Evolutionary conservation across 768 basidiomycete species (phyloP), one percentile per base, ranked within the genome.

Genomic region (Phlebiopsis flavidoalba): DNA sequence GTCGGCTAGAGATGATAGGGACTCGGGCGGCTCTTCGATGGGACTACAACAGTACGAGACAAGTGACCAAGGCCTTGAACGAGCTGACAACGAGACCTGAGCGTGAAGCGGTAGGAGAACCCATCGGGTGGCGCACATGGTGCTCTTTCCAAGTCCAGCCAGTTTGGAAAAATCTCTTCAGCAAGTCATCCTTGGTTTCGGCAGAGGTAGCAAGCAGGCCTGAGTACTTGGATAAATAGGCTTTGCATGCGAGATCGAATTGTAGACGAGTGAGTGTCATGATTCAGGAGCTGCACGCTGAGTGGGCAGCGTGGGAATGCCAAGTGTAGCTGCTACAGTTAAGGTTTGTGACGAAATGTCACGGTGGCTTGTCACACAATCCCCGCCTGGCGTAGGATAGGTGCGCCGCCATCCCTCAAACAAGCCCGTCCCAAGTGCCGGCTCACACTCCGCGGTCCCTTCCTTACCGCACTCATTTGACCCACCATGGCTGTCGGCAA

Each of bases 401-500:
- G 58, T 59, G 49, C 47, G 50, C n/a, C 58, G 62, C 46, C 11
- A 55, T 21, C 54, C 35, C 68, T 63, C 69, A 70, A 79, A 80
- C 65, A 71, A 78, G 78, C 79, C 75, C 77, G 74, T 75, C 76
- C n/a, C 79, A 77, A 78, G 68, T 76, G 69, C 75, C 78, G 77
- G 72, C 75, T 76, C 71, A 70, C 69, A 67, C 67, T 70, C 68
- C 74, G 71, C 77, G 75, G 77, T 76, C 69, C 66, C 60, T 59
- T 67, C 71, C 69, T 68, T 50, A 47, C 66, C 77, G 75, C 76
- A 70, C 72, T 64, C 73, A 73, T 72, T 71, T 72, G 49, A 60
- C 60, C 63, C 75, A 81, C 67, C 73, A 93, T 93, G 91, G 91
- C 91, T 73, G 91, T 93, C 79, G 91, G 91, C 76, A 93, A 92